A percentile compares a stretch with the other conserved stretches of the same genome.
These are phyloP conservation scores for Blastobotrys illinoisensis DNA, from an alignment of 1,139 yeast genomes.

Conservation along the genomic window DNA sequence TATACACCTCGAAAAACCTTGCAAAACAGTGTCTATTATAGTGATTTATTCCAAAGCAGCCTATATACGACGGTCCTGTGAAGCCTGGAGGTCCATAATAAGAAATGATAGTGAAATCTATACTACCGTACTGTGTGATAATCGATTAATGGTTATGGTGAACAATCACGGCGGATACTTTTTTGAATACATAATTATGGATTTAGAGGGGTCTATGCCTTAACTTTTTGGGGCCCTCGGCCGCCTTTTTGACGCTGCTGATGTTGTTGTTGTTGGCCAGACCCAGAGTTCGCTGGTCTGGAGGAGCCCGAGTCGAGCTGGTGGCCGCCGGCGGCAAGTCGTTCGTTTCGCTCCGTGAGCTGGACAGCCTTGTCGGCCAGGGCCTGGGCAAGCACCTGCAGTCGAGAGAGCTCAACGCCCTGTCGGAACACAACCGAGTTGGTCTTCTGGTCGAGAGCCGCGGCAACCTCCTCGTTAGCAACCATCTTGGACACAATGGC, in stretches of 20 bases:
- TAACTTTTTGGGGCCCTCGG: not conserved
- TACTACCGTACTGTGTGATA: no score
- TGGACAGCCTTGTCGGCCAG: conserved; percentile 83
- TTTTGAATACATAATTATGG: not conserved
- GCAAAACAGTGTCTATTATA: no score
- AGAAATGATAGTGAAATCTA: no score
- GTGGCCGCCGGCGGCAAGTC: conserved; percentile 72
- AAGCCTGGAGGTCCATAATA: no score
- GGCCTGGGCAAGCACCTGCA: conserved; percentile 84
- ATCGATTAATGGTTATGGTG: no score
- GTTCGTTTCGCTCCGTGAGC: conserved; percentile 79
- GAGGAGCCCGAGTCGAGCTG: conserved; percentile 28
- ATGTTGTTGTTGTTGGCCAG: not conserved
- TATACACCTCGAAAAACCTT: no score
- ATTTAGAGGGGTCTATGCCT: not conserved
- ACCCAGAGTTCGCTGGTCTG: not conserved
- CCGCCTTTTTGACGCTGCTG: not conserved
- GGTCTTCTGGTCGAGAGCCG: conserved; percentile 55
- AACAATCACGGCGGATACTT: not conserved
- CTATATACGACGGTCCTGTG: no score
- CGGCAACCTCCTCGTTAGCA: conserved; percentile 68
- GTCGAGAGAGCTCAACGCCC: conserved; percentile 75
- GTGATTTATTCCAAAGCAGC: no score
- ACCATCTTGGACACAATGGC: conserved; percentile 71
- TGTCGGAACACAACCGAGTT: conserved; percentile 55